Percentiles rank a stretch among this genome's conserved stretches.
phyloP scores from a whole-genome alignment of 2,329 filamentous ascomycete genomes.

The Aspergillus fumigatiaffinis region DNA sequence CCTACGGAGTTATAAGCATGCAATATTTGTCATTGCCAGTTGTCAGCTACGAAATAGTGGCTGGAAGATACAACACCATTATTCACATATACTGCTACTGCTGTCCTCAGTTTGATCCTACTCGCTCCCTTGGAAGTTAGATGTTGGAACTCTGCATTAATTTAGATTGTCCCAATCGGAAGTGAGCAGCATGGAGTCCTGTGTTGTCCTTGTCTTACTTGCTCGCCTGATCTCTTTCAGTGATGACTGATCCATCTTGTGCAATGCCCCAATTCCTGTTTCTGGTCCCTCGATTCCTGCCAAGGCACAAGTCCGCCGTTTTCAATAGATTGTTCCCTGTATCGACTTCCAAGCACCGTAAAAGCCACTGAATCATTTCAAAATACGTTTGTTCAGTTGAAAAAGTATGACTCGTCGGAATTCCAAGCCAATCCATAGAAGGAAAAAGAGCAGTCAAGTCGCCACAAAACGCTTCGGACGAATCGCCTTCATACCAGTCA shows the following conservation, averaged over 20 bases:
- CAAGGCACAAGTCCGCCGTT: not conserved
- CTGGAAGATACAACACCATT: not conserved
- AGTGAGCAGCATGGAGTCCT: not conserved
- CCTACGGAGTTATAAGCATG: not conserved
- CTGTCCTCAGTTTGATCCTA: not conserved
- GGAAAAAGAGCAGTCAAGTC: not conserved
- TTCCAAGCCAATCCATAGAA: not conserved
- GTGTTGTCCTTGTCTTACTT: not conserved
- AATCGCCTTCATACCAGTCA: not conserved
- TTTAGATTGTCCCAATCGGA: not conserved
- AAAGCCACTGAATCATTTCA: not conserved
- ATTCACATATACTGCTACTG: not conserved
- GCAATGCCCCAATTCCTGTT: not conserved
- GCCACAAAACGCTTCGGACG: too few species aligned
- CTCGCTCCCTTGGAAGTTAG: not conserved
- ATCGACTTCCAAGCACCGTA: not conserved
- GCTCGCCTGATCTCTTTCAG: not conserved
- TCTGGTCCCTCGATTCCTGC: not conserved
- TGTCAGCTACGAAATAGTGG: not conserved
- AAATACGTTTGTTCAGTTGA: not conserved
- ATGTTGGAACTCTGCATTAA: not conserved
- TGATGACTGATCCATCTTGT: not conserved
- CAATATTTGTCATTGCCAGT: not conserved
- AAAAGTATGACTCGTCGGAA: not conserved
- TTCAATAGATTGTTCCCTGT: not conserved